Percentiles rank a stretch among this genome's conserved stretches.
These are phyloP conservation scores for Pichia sp. DNA, from an alignment of 1,139 yeast genomes.

Conservation along the genomic window DNA sequence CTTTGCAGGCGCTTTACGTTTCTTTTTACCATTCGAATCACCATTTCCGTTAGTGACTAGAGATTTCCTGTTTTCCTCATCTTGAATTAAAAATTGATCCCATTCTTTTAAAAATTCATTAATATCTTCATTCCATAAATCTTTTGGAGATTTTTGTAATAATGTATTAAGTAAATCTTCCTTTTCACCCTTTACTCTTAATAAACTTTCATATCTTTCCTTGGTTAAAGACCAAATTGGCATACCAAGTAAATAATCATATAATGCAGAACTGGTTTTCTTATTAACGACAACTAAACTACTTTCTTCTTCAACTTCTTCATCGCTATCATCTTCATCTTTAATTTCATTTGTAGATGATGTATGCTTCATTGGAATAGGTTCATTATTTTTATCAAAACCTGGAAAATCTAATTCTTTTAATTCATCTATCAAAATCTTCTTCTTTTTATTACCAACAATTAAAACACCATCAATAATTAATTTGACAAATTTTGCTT, in stretches of 20 bases:
- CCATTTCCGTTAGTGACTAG: constrained; percentile 14
- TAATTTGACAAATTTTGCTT: constrained; percentile 86
- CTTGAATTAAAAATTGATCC: constrained; percentile 55
- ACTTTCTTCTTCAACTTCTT: constrained; percentile 18
- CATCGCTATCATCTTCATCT: constrained; percentile 33
- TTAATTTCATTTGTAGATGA: constrained; percentile 25
- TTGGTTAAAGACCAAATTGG: constrained; percentile 87
- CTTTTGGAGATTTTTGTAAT: constrained; percentile 70
- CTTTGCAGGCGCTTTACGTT: constrained; percentile 14
- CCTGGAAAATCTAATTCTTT: constrained; percentile 64
- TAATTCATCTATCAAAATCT: constrained; percentile 57
- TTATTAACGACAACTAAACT: constrained; percentile 34
- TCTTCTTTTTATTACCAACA: constrained; percentile 71
- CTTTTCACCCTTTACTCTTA: constrained; percentile 64
- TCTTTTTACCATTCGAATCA: constrained; percentile 18
- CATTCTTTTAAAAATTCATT: constrained; percentile 65
- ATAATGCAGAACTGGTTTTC: constrained; percentile 46
- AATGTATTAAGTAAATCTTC: constrained; percentile 66
- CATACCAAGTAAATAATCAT: constrained; percentile 79
- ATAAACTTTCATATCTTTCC: constrained; percentile 77
- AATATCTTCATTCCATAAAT: constrained; percentile 79
- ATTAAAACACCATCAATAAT: constrained; percentile 69
- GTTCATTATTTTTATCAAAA: constrained; percentile 63
- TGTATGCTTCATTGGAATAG: constrained; percentile 32
- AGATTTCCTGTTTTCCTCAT: constrained; percentile 36